Base-by-base conservation (phyloP, 495 filamentous ascomycete genomes). In the Daldinia bambusicola region DNA sequence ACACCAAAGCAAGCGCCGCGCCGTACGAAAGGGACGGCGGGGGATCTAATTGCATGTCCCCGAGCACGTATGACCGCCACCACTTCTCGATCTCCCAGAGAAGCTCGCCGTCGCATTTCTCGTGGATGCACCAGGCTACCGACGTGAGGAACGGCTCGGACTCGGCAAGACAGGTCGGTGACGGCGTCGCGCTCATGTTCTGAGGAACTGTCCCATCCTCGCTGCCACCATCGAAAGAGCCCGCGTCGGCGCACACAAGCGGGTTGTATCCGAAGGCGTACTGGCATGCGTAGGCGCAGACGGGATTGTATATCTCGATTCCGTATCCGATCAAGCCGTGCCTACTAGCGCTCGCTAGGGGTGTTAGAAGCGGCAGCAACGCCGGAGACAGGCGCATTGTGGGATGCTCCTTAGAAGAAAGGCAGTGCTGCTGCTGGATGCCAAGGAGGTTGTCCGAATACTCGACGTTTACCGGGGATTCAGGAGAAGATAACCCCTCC, bases 71-170 rank as follows among this genome's bases (percentile, higher is more conserved):
- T 34, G 32, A 37, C 61, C 64, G 51, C 69, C 69, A 72, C 59
- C 62, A 72, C 7, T 40, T 37, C 18, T 72, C 69, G 18, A 67
- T 56, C 18, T 37, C 41, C 22, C 63, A 67, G n/a, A 34, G 18
- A 13, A 20, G 38, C 14, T 26, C 20, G 18, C 31, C 36, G 30
- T 32, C 13, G 38, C 69, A 72, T 31, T 64, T 52, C 2, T 22
- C 14, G 7, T 53, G 37, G 13, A 72, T 61, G 45, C 69, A 72
- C 69, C 69, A 72, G 14, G 69, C 63, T n/a, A 72, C 32, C 6
- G 63, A 59, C 14, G 57, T 72, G 16, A 72, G 64, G 40, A 53
- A 72, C 1, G 63, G 58, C 30, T 51, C 37, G 53, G 48, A 60
- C 22, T 22, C 31, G 26, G 63, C 69, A 37, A 41, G 51, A 52